Base-by-base conservation (phyloP, 495 filamentous ascomycete genomes). In the Bryoglossum gracile region DNA sequence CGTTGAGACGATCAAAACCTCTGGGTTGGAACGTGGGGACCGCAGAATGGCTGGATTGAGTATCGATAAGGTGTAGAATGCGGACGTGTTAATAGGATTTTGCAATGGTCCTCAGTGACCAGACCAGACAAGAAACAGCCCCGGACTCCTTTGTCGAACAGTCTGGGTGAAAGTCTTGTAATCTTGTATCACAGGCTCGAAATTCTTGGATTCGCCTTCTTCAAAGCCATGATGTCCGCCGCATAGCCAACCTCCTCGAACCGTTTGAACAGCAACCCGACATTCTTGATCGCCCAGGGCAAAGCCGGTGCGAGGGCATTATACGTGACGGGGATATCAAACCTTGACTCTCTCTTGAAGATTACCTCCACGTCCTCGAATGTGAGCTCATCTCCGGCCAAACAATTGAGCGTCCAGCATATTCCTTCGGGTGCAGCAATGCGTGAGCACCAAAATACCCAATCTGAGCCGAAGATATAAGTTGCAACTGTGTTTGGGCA, bases 361-460 rank as follows among this genome's bases (percentile, higher is more conserved):
- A 60, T 51, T 16, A 58, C 55, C 30, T 61, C 52, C 45, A 68
- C 52, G 52, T 67, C 53, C 16, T 60, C 57, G 25, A 70, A 62
- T 11, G 58, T 67, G 25, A 75, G 30, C 38, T 72, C 66, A 41
- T 74, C 71, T 0, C 71, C 71, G 0, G 71, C 69, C 0, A 74
- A 44, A 2, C 68, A 3, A 72, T 56, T 6, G 66, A 65, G 19
- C 50, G 63, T 9, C 58, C 43, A 1, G 63, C 54, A 65, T 65
- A 74, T n/a, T 54, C 44, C 28, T 55, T 47, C 10, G 68, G 62
- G 1, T 64, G 43, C 0, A 32, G 25, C 24, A 87, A 81, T 0
- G 78, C 80, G 52, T 76, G 65, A 11, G 76, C 80, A 1, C 64
- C 82, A 45, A 86, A 83, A 33, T 69, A 57, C 0, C 84, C 83